Percentiles rank a stretch among this genome's conserved stretches.
Evolutionary conservation across 2,329 filamentous ascomycete species (phyloP).

Genomic region (Cladophialophora carrionii): DNA sequence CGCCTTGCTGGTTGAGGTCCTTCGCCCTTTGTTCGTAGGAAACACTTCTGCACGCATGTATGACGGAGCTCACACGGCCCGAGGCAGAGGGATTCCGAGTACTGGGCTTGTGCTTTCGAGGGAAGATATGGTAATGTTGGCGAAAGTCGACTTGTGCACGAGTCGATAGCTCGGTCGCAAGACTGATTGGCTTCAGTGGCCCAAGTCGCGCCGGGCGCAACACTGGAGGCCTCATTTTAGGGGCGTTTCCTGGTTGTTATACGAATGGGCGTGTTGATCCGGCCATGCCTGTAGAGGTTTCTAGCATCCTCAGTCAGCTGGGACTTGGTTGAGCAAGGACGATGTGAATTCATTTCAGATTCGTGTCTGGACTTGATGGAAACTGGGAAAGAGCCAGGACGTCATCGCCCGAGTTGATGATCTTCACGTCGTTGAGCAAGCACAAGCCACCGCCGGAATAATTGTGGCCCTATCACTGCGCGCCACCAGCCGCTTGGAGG

Average conservation of each 20-base stretch:
- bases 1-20: constrained; percentile 37
- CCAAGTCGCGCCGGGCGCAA: constrained; percentile 5
- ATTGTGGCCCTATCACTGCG: constrained; percentile 8
- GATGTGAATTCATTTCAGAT: background rate
- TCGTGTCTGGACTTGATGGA: constrained; percentile 3
- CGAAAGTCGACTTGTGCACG: background rate
- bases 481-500: background rate
- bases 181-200: constrained; percentile 9
- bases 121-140: background rate
- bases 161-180: background rate
- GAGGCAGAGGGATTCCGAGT: background rate
- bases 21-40: constrained; percentile 32
- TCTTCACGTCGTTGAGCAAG: background rate
- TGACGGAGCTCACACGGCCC: background rate
- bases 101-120: background rate
- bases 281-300: background rate
- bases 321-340: background rate
- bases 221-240: constrained; percentile 3
- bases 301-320: background rate
- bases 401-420: constrained; percentile 1
- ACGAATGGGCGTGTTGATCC: background rate
- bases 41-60: constrained; percentile 11
- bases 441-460: constrained; percentile 13
- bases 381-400: constrained; percentile 5
- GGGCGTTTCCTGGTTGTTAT: constrained; percentile 1